Evolutionary conservation across 768 basidiomycete genomes (phyloP).

Genomic region (Kwoniella botswanensis): DNA sequence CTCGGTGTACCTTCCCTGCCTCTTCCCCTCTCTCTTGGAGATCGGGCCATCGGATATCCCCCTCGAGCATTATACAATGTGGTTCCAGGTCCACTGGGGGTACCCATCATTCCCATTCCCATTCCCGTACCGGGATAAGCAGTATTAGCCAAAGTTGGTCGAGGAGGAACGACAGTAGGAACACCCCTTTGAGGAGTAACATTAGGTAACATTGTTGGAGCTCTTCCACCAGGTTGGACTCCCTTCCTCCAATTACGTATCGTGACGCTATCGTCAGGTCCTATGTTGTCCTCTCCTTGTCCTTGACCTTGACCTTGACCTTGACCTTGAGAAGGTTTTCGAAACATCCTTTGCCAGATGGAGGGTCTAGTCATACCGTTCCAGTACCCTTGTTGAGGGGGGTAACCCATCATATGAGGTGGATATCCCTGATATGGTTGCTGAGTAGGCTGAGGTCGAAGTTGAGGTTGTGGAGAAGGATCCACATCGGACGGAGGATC

Average conservation of each 20-base stretch:
- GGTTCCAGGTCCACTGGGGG: slow-evolving; percentile 4
- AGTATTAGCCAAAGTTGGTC: slow-evolving; percentile 13
- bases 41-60: slow-evolving; percentile 1
- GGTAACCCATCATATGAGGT: slow-evolving; percentile 1
- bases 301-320: background rate
- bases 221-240: slow-evolving; percentile 11
- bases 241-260: slow-evolving; percentile 18
- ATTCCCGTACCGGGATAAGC: background rate
- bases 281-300: background rate
- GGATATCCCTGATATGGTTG: slow-evolving; percentile 1
- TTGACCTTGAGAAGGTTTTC: slow-evolving; percentile 5
- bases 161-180: slow-evolving; percentile 8
- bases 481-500: slow-evolving; percentile 15
- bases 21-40: background rate
- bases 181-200: background rate
- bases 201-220: slow-evolving; percentile 16
- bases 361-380: background rate
- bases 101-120: background rate
- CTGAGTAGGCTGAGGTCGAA: background rate
- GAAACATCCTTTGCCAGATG: slow-evolving; percentile 20
- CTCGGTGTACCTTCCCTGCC: slow-evolving; percentile 5
- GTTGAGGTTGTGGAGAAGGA: background rate
- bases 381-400: background rate
- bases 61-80: slow-evolving; percentile 6
- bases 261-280: slow-evolving; percentile 15